Conservation (phyloP, 306 rosid genomes). For the Hippophae rhamnoides region DNA sequence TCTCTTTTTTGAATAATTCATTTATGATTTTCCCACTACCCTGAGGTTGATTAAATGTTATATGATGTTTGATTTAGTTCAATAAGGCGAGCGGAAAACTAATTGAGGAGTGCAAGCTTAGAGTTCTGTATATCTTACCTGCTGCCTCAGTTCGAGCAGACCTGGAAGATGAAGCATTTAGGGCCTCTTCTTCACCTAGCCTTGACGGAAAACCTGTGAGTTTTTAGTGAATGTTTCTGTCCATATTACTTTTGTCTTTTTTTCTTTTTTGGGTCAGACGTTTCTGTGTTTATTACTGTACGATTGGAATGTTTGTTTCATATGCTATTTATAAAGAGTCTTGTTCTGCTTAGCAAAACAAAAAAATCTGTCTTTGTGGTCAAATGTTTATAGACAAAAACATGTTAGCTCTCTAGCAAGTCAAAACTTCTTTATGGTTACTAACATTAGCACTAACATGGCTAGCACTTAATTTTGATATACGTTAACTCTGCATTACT, state of each 20-base stretch:
- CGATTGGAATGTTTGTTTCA: no score
- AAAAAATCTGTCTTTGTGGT: no score
- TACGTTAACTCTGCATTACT: conserved; percentile 9
- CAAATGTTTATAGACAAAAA: no score
- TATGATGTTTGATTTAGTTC: conserved; percentile 45
- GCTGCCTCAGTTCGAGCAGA: conserved; percentile 38
- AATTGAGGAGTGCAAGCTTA: conserved; percentile 81
- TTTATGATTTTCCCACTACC: conserved; percentile 4
- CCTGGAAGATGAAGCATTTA: conserved; percentile 51
- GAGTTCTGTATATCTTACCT: conserved; percentile 44
- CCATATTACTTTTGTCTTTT: no score
- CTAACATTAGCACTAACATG: no score
- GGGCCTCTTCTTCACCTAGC: conserved; percentile 28
- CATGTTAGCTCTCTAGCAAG: no score
- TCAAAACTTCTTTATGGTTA: no score
- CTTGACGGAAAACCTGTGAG: conserved; percentile 58
- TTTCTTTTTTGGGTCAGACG: not conserved
- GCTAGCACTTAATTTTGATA: not conserved
- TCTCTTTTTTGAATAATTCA: conserved; percentile 10
- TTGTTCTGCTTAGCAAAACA: no score
- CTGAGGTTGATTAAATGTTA: conserved; percentile 7
- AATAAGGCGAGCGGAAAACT: conserved; percentile 67
- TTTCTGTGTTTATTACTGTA: no score
- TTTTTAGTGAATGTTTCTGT: conserved; percentile 5
- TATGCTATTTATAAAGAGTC: no score